Percentiles rank a stretch among this genome's conserved stretches.
Conservation (phyloP, 495 filamentous ascomycete genomes). For the Aspergillus kassunensis region DNA sequence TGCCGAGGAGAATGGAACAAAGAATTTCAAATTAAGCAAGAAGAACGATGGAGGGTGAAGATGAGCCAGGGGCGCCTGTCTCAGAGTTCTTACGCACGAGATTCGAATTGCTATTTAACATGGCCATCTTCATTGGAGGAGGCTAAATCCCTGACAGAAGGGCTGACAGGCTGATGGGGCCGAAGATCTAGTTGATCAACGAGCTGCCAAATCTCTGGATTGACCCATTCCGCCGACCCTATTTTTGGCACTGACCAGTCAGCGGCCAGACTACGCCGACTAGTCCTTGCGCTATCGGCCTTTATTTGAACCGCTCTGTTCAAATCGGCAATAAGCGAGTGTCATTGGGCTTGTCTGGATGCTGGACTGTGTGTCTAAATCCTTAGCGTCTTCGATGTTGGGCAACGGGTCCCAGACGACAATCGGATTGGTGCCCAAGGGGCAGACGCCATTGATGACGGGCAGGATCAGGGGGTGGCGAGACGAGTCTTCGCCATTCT, state of each 20-base stretch:
- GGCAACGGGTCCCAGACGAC: slow-evolving; percentile 3
- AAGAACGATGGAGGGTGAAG: background rate
- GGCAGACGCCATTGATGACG: background rate
- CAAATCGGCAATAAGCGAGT: background rate
- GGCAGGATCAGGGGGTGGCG: background rate
- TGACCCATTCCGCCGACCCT: slow-evolving; percentile 1
- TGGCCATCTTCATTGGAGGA: slow-evolving; percentile 1
- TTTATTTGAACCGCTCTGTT: slow-evolving; percentile 1
- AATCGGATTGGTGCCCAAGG: slow-evolving; percentile 9
- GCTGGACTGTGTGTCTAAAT: slow-evolving; percentile 5
- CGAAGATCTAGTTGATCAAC: slow-evolving; percentile 3
- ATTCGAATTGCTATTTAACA: background rate
- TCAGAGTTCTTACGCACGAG: background rate
- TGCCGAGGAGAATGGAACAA: background rate
- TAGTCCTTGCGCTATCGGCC: slow-evolving; percentile 6
- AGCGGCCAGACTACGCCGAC: slow-evolving; percentile 3
- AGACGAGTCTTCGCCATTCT: background rate
- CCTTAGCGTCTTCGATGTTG: slow-evolving; percentile 14
- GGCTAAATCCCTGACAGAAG: background rate
- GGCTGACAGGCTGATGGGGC: slow-evolving; percentile 4
- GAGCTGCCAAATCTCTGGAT: slow-evolving; percentile 5
- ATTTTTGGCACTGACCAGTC: slow-evolving; percentile 6
- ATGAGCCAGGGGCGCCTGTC: slow-evolving; percentile 8
- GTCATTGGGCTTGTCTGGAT: background rate
- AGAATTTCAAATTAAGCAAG: background rate